phyloP scores from a whole-genome alignment of 345 rosid genomes.

The Salix udensis region DNA sequence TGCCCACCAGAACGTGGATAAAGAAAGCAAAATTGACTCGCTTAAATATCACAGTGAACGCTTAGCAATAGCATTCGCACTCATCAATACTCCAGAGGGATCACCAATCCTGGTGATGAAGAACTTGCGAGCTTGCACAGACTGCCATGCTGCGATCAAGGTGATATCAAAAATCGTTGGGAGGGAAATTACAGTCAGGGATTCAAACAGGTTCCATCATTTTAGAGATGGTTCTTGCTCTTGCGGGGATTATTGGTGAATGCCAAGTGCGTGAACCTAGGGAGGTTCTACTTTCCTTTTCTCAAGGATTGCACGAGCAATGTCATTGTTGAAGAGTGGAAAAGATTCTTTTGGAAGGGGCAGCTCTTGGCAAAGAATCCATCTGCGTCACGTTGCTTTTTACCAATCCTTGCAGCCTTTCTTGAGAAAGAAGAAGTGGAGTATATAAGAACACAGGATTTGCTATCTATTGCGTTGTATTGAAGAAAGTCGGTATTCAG shows the following conservation, averaged over 20 bases:
- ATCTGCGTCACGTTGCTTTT: neutral
- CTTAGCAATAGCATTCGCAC: constrained; percentile 76
- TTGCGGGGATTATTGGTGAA: constrained; percentile 80
- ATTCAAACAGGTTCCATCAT: constrained; percentile 86
- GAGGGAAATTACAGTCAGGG: constrained; percentile 78
- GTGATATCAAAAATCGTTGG: constrained; percentile 66
- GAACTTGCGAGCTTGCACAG: constrained; percentile 78
- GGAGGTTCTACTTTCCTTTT: neutral
- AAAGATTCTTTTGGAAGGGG: neutral
- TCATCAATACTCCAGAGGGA: constrained; percentile 73
- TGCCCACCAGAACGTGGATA: constrained; percentile 63
- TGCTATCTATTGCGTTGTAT: too few relatives aligned
- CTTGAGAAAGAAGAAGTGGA: neutral
- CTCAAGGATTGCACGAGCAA: neutral
- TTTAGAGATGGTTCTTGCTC: constrained; percentile 72
- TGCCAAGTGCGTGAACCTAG: neutral
- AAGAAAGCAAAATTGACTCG: constrained; percentile 54
- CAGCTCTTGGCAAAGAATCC: neutral
- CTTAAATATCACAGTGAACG: constrained; percentile 79
- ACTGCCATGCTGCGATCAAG: constrained; percentile 87
- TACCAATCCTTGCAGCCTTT: neutral
- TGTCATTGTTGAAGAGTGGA: neutral
- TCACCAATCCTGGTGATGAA: constrained; percentile 72
- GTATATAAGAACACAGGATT: too few relatives aligned
- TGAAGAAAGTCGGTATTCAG: neutral